Evolutionary conservation across 371 early-diverging fungal species (phyloP).

Genomic region (Umbelopsis sp.): DNA sequence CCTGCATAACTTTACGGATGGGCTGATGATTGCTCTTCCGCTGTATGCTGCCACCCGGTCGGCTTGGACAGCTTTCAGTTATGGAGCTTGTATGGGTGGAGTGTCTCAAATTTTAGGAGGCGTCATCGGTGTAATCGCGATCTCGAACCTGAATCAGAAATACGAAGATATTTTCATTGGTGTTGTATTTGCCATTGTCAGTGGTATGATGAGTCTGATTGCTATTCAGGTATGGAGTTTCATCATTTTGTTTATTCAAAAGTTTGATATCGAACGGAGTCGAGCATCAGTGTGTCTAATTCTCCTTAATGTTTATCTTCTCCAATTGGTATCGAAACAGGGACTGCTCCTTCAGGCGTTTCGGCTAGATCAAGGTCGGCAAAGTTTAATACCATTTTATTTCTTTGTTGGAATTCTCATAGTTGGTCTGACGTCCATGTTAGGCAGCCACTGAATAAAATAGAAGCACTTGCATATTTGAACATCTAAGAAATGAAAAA

Average conservation of each 20-base stretch:
- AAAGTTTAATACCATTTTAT: conserved; percentile 43
- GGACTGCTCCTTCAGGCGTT: conserved; percentile 59
- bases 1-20: conserved; percentile 84
- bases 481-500: too few relatives aligned
- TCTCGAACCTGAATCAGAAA: conserved; percentile 42
- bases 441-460: conserved; percentile 24
- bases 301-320: conserved; percentile 14
- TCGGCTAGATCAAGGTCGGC: conserved; percentile 43
- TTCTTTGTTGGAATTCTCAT: conserved; percentile 60
- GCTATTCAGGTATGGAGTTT: conserved; percentile 43
- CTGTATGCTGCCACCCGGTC: conserved; percentile 70
- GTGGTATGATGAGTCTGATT: conserved; percentile 75
- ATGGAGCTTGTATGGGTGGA: conserved; percentile 70
- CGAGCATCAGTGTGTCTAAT: neutral
- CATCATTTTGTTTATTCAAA: neutral
- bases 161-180: conserved; percentile 54
- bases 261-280: conserved; percentile 11
- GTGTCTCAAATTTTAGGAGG: conserved; percentile 71
- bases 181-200: conserved; percentile 56
- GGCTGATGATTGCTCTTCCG: conserved; percentile 77
- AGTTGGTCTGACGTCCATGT: conserved; percentile 42
- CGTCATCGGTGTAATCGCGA: conserved; percentile 52
- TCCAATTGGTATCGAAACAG: conserved; percentile 24
- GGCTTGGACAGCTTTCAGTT: conserved; percentile 60
- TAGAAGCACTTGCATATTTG: too few relatives aligned